phyloP scores from a whole-genome alignment of 2,329 filamentous ascomycete species.

The Xylariaceae sp. region DNA sequence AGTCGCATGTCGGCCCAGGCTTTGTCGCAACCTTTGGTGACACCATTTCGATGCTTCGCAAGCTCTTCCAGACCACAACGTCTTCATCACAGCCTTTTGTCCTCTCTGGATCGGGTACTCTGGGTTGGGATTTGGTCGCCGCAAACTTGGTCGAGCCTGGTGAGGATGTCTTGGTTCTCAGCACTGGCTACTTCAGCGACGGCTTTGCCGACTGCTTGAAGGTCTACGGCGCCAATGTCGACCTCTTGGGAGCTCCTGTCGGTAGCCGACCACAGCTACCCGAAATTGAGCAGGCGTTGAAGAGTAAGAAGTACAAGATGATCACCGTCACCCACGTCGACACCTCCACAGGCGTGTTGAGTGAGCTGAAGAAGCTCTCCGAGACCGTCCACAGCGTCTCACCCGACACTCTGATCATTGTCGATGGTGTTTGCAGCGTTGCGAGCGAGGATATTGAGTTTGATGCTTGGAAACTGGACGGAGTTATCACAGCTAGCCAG shows the following conservation, averaged over 20 bases:
- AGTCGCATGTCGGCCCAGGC: conserved; percentile 85
- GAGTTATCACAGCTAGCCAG: conserved; percentile 88
- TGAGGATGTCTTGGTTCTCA: conserved; percentile 87
- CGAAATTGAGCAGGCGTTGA: conserved; percentile 83
- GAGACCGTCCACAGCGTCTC: conserved; percentile 82
- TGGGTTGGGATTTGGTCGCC: conserved; percentile 96
- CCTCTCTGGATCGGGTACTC: conserved; percentile 88
- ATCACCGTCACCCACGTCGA: conserved; percentile 96
- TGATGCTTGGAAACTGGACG: conserved; percentile 90
- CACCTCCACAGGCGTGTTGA: conserved; percentile 92
- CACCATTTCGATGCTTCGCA: conserved; percentile 78
- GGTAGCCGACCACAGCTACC: conserved; percentile 81
- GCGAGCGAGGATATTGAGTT: conserved; percentile 95
- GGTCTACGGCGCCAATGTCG: conserved; percentile 86
- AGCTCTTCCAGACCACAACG: conserved; percentile 89
- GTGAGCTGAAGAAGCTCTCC: conserved; percentile 79
- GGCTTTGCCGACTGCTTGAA: conserved; percentile 89
- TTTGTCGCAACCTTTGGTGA: conserved; percentile 93
- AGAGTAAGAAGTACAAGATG: conserved; percentile 88
- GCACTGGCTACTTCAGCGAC: conserved; percentile 96
- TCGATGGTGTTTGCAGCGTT: conserved; percentile 96
- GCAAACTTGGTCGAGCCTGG: conserved; percentile 86
- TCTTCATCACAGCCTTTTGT: conserved; percentile 84
- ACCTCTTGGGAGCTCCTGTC: conserved; percentile 84
- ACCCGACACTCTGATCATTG: conserved; percentile 84